These are phyloP conservation scores for Stereocaulon alpinum DNA, from an alignment of 495 filamentous ascomycete species.

Conservation along the genomic window DNA sequence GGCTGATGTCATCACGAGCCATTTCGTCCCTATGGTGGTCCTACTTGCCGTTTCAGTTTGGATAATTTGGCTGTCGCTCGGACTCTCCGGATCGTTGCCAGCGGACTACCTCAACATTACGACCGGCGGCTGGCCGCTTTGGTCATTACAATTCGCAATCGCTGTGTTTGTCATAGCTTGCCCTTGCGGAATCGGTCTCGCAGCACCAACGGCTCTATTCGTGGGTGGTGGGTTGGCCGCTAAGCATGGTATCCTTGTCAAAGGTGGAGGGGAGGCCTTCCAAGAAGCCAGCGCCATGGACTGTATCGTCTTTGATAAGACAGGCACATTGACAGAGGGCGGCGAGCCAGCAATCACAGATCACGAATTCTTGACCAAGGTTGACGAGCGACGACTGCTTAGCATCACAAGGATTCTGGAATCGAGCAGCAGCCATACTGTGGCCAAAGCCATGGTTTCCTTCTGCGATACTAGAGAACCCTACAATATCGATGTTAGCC, in stretches of 20 bases:
- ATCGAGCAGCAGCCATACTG: constrained; percentile 71
- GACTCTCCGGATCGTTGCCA: constrained; percentile 55
- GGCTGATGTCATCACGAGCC: constrained; percentile 69
- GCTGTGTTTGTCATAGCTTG: constrained; percentile 89
- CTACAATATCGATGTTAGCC: no score
- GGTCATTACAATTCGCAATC: constrained; percentile 80
- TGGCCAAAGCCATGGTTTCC: constrained; percentile 63
- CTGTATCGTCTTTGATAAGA: constrained; percentile 89
- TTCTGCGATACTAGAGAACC: constrained; percentile 41
- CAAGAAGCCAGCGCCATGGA: constrained; percentile 78
- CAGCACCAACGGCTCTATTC: constrained; percentile 82
- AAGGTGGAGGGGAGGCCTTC: constrained; percentile 85
- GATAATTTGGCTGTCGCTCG: constrained; percentile 68
- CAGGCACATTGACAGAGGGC: constrained; percentile 77
- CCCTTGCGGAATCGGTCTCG: constrained; percentile 80
- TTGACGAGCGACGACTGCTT: constrained; percentile 33
- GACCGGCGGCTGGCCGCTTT: constrained; percentile 69
- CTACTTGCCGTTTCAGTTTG: constrained; percentile 69
- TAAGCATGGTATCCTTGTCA: constrained; percentile 74
- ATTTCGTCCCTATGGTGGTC: constrained; percentile 81
- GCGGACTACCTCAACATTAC: constrained; percentile 51
- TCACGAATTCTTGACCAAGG: constrained; percentile 41
- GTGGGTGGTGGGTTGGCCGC: constrained; percentile 81
- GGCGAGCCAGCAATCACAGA: constrained; percentile 69
- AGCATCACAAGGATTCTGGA: constrained; percentile 54